These are phyloP conservation scores for Ustilago esculenta DNA, from an alignment of 1,284 basidiomycete species.

Conservation along the genomic window DNA sequence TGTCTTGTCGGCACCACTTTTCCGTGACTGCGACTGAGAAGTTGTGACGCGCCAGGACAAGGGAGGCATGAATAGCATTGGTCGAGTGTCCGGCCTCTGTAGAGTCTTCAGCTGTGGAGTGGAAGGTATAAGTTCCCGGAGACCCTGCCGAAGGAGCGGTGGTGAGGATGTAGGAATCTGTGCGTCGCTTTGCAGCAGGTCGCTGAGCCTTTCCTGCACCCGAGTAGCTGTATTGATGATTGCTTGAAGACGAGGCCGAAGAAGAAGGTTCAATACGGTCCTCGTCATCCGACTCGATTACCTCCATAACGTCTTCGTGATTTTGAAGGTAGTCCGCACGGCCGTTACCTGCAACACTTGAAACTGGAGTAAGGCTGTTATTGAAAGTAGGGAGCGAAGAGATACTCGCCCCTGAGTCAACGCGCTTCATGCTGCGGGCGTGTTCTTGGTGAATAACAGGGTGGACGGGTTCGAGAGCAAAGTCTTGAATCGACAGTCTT, in stretches of 20 bases:
- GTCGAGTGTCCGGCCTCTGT: slow-evolving; percentile 13
- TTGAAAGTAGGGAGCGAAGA: slow-evolving; percentile 25
- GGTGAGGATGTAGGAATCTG: slow-evolving; percentile 29
- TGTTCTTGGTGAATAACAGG: too few species aligned
- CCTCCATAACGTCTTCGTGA: slow-evolving; percentile 27
- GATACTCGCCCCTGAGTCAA: slow-evolving; percentile 16
- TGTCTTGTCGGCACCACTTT: slow-evolving; percentile 30
- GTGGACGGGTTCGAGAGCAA: too few species aligned
- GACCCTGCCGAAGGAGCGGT: slow-evolving; percentile 14
- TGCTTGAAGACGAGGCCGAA: slow-evolving; percentile 16
- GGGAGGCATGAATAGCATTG: slow-evolving; percentile 27
- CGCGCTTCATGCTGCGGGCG: too few species aligned
- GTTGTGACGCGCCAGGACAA: slow-evolving; percentile 22
- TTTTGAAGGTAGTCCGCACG: neutral
- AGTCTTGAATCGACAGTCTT: too few species aligned
- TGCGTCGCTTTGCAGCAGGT: slow-evolving; percentile 8
- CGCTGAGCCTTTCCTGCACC: slow-evolving; percentile 1
- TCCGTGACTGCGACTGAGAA: slow-evolving; percentile 30
- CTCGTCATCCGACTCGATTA: slow-evolving; percentile 28
- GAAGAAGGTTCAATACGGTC: slow-evolving; percentile 16
- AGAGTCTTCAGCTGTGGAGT: slow-evolving; percentile 19
- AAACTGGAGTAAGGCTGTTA: slow-evolving; percentile 11
- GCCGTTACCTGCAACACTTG: slow-evolving; percentile 15
- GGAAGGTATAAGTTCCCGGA: slow-evolving; percentile 15
- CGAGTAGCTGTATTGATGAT: slow-evolving; percentile 4